Conservation (phyloP, 1,284 basidiomycete genomes). For the Mycosarcoma maydis region DNA sequence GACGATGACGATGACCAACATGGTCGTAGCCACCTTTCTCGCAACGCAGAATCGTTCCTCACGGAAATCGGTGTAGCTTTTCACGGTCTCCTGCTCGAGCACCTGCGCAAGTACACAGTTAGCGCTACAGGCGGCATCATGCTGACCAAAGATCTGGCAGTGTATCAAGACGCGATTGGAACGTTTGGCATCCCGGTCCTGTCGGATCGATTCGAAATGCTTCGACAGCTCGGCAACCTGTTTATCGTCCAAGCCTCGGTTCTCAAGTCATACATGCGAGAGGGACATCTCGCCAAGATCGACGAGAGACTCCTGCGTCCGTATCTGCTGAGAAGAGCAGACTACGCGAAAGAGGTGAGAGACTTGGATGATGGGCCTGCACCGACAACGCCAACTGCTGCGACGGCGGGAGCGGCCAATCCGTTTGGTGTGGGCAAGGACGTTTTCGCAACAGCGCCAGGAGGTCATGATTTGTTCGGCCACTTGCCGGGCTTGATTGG, state of each 20-base stretch:
- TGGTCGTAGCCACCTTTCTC: slow-evolving; percentile 22
- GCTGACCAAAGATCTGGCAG: slow-evolving; percentile 96
- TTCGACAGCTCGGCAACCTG: slow-evolving; percentile 94
- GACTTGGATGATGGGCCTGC: slow-evolving; percentile 46
- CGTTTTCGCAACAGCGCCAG: slow-evolving; percentile 4
- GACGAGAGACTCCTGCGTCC: slow-evolving; percentile 87
- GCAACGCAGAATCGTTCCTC: slow-evolving; percentile 89
- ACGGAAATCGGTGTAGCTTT: slow-evolving; percentile 94
- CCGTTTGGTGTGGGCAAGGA: no score
- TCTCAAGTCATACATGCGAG: slow-evolving; percentile 65
- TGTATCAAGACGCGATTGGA: slow-evolving; percentile 90
- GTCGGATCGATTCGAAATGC: slow-evolving; percentile 96
- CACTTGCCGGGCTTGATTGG: slow-evolving; percentile 33
- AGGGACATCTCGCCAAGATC: slow-evolving; percentile 75
- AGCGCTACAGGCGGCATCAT: slow-evolving; percentile 96
- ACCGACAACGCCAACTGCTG: slow-evolving; percentile 12
- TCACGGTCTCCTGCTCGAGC: slow-evolving; percentile 91
- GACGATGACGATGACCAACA: slow-evolving; percentile 31
- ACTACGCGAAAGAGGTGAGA: slow-evolving; percentile 71
- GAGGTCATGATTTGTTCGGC: slow-evolving; percentile 26
- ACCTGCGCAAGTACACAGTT: slow-evolving; percentile 94
- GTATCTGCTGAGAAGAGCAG: slow-evolving; percentile 87
- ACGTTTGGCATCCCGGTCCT: slow-evolving; percentile 83
- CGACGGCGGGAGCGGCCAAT: slow-evolving; percentile 8
- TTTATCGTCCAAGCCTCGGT: slow-evolving; percentile 71